Evolutionary conservation across 371 early-diverging fungal species (phyloP).

Genomic region (Mortierella sp.): DNA sequence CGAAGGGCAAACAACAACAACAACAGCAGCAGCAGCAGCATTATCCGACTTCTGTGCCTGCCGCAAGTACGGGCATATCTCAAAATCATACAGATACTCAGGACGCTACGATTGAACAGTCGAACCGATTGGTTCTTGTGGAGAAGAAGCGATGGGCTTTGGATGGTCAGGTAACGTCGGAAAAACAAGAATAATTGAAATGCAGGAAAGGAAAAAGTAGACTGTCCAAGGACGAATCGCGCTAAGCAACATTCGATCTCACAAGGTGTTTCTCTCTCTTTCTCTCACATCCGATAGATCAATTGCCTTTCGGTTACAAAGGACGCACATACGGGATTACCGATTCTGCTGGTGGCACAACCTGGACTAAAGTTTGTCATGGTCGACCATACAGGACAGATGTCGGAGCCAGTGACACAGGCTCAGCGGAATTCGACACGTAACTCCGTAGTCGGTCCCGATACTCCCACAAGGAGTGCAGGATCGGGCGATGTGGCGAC

Average conservation of each 20-base stretch:
- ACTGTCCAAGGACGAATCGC: no score
- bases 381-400: slow-evolving; percentile 66
- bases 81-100: slow-evolving; percentile 14
- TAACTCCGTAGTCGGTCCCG: slow-evolving; percentile 18
- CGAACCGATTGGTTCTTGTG: slow-evolving; percentile 40
- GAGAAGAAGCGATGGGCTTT: slow-evolving; percentile 71
- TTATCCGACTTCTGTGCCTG: slow-evolving; percentile 6
- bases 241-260: no score
- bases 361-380: slow-evolving; percentile 72
- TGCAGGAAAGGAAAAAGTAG: no score
- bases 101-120: slow-evolving; percentile 9
- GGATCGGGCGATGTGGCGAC: slow-evolving; percentile 65
- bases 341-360: slow-evolving; percentile 68
- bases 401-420: slow-evolving; percentile 57
- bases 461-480: slow-evolving; percentile 32
- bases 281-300: slow-evolving; percentile 11
- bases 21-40: no score
- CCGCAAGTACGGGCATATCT: not conserved
- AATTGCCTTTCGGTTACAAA: slow-evolving; percentile 46
- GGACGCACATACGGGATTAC: slow-evolving; percentile 42
- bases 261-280: not conserved
- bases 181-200: no score
- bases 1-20: slow-evolving; percentile 21
- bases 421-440: slow-evolving; percentile 13
- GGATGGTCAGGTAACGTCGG: slow-evolving; percentile 71